Evolutionary conservation across 768 basidiomycete genomes (phyloP).

Genomic region (Boletus reticuloceps): DNA sequence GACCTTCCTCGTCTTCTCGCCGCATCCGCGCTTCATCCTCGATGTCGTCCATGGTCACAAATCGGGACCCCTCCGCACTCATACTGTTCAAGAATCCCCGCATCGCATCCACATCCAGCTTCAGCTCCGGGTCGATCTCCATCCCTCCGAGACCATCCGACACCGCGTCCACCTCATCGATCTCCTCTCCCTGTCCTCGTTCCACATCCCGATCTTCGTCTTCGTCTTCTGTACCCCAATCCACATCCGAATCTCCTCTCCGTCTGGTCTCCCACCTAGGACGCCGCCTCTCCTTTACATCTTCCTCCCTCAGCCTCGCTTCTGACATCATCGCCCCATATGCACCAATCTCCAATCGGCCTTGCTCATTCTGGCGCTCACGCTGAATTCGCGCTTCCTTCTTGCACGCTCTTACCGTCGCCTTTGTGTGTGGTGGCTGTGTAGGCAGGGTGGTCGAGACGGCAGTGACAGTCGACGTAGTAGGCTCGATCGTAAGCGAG

Average conservation of each 20-base stretch:
- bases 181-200: slow-evolving; percentile 13
- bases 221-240: slow-evolving; percentile 55
- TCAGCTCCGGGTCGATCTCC: slow-evolving; percentile 62
- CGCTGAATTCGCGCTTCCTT: slow-evolving; percentile 3
- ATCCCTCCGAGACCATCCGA: slow-evolving; percentile 46
- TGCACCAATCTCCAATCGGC: slow-evolving; percentile 39
- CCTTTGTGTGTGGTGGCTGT: slow-evolving; percentile 24
- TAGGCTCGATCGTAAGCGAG: slow-evolving; percentile 20
- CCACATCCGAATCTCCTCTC: slow-evolving; percentile 63
- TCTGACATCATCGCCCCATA: slow-evolving; percentile 58
- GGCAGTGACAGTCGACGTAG: slow-evolving; percentile 1
- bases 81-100: slow-evolving; percentile 50
- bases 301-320: slow-evolving; percentile 40
- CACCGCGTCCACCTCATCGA: slow-evolving; percentile 29
- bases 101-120: slow-evolving; percentile 49
- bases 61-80: slow-evolving; percentile 43
- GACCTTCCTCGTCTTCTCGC: slow-evolving; percentile 47
- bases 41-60: slow-evolving; percentile 67
- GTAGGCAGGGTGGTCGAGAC: slow-evolving; percentile 2
- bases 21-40: slow-evolving; percentile 50
- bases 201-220: slow-evolving; percentile 25
- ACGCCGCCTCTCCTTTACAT: slow-evolving; percentile 31
- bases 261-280: slow-evolving; percentile 50
- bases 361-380: slow-evolving; percentile 7
- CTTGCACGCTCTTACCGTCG: slow-evolving; percentile 24